Evolutionary conservation across 163 green algal species (phyloP).

Genomic region (Chlamydomonas reinhardtii): DNA sequence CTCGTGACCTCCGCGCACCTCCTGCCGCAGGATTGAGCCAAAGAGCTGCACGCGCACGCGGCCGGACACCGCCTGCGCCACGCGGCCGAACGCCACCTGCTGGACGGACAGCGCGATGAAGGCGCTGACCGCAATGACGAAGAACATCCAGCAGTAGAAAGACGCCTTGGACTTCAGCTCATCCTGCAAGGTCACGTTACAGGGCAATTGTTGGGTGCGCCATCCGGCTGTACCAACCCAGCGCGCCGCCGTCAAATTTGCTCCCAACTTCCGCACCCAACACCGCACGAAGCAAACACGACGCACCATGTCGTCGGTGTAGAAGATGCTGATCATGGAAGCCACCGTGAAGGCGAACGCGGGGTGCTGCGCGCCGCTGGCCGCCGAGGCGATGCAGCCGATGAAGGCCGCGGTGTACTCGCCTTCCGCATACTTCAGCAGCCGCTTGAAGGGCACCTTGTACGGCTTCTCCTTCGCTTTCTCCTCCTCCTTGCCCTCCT

Average conservation of each 20-base stretch:
- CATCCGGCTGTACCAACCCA: too few relatives aligned
- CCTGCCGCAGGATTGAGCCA: constrained; percentile 75
- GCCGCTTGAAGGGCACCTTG: constrained; percentile 69
- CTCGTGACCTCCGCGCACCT: not conserved
- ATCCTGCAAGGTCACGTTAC: too few relatives aligned
- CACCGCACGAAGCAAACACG: too few relatives aligned
- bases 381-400: constrained; percentile 66
- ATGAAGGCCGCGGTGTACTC: constrained; percentile 25
- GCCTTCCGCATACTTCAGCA: constrained; percentile 74
- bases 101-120: constrained; percentile 41
- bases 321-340: constrained; percentile 79
- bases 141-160: constrained; percentile 73
- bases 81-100: constrained; percentile 30
- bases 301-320: constrained; percentile 36
- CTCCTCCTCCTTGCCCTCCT: constrained; percentile 6
- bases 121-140: constrained; percentile 14
- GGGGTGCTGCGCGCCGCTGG: constrained; percentile 79
- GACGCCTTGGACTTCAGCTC: constrained; percentile 51
- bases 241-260: too few relatives aligned
- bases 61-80: constrained; percentile 46
- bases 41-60: constrained; percentile 79
- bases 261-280: too few relatives aligned
- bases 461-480: constrained; percentile 55
- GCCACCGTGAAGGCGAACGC: constrained; percentile 78
- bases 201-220: not conserved